phyloP scores from a whole-genome alignment of 495 filamentous ascomycete genomes.

The Xylaria nigripes region DNA sequence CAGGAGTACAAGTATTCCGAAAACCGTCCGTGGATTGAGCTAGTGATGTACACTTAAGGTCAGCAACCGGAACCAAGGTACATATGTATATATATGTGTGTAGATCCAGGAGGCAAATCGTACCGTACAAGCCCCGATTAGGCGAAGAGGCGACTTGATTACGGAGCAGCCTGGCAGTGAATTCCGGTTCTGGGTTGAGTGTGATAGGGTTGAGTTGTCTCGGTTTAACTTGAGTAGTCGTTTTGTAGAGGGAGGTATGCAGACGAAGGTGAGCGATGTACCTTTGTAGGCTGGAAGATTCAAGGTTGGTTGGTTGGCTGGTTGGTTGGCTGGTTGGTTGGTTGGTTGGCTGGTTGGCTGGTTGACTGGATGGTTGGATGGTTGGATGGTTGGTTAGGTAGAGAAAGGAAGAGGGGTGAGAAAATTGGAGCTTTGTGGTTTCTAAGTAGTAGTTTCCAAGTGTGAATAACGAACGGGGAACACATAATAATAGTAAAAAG shows the following conservation, averaged over 20 bases:
- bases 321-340: no score
- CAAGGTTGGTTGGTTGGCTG: no score
- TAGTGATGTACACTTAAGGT: not conserved
- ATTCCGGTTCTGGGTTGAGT: no score
- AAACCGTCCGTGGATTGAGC: not conserved
- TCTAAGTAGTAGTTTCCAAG: not conserved
- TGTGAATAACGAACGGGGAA: not conserved
- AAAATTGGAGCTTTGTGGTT: conserved; percentile 11
- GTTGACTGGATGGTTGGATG: no score
- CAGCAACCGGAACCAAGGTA: no score
- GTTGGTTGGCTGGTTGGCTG: no score
- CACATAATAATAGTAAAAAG: not conserved
- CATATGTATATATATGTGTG: not conserved
- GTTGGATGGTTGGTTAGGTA: no score
- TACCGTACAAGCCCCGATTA: not conserved
- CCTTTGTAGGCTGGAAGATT: not conserved
- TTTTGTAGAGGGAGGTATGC: no score
- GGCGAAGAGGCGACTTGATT: not conserved
- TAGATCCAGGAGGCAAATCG: not conserved
- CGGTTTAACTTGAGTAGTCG: no score
- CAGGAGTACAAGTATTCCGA: not conserved
- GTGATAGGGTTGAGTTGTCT: no score
- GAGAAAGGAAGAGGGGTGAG: conserved; percentile 7
- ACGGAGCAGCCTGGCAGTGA: not conserved
- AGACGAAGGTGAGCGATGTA: not conserved